These are phyloP conservation scores for Simmondsia chinensis DNA, from an alignment of 148 eudicot species.

Conservation along the genomic window DNA sequence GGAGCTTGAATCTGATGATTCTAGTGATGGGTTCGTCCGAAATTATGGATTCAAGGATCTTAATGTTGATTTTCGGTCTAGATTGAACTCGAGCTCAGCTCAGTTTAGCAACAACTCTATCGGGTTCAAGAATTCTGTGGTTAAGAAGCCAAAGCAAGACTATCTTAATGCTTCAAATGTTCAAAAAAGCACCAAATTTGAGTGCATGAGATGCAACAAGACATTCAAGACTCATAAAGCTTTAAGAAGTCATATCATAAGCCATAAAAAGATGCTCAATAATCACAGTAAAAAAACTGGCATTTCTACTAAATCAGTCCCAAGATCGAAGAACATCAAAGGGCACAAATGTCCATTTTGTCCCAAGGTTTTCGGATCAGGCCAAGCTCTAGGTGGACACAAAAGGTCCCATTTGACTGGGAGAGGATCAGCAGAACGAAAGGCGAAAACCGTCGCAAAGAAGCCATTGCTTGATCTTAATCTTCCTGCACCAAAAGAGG, in stretches of 20 bases:
- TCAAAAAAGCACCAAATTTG: slow-evolving; percentile 32
- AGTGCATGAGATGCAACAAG: slow-evolving; percentile 43
- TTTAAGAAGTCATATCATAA: slow-evolving; percentile 57
- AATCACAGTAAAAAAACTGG: slow-evolving; percentile 12
- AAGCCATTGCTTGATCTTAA: slow-evolving; percentile 59
- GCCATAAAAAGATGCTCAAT: slow-evolving; percentile 37
- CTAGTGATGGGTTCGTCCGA: slow-evolving; percentile 45
- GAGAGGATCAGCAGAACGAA: slow-evolving; percentile 14
- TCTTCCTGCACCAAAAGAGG: slow-evolving; percentile 67
- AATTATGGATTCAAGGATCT: slow-evolving; percentile 22
- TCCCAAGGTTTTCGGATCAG: slow-evolving; percentile 63
- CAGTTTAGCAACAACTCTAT: slow-evolving; percentile 3
- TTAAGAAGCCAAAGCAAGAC: slow-evolving; percentile 24
- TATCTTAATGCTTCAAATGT: slow-evolving; percentile 7
- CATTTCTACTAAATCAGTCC: slow-evolving; percentile 16
- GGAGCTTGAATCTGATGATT: slow-evolving; percentile 67
- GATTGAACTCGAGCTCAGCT: not conserved
- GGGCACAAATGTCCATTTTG: slow-evolving; percentile 81
- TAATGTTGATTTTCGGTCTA: slow-evolving; percentile 18
- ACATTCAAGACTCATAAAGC: slow-evolving; percentile 51
- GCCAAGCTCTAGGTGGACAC: slow-evolving; percentile 97
- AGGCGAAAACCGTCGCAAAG: not conserved
- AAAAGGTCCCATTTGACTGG: slow-evolving; percentile 81
- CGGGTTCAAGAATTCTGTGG: not conserved
- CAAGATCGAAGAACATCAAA: slow-evolving; percentile 40